Evolutionary conservation across 2,329 filamentous ascomycete species (phyloP).

Genomic region (Macrophomina pseudophaseolina): DNA sequence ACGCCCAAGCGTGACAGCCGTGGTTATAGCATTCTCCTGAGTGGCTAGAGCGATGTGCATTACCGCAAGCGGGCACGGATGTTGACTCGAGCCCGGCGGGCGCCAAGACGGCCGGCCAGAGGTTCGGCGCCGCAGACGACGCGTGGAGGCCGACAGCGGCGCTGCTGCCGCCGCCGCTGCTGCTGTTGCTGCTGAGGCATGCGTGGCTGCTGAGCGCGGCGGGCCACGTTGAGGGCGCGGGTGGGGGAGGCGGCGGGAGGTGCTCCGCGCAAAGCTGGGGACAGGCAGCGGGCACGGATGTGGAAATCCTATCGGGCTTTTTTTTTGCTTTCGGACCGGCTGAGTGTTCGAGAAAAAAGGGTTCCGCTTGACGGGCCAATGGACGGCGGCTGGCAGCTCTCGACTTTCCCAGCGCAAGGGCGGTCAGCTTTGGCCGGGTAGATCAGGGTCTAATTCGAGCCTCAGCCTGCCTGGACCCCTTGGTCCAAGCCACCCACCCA

Average conservation of each 20-base stretch:
- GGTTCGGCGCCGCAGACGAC: background rate
- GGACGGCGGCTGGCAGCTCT: no score
- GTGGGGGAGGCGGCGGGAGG: constrained; percentile 6
- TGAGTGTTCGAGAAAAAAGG: constrained; percentile 22
- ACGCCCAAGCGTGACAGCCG: constrained; percentile 20
- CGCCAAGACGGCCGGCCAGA: constrained; percentile 8
- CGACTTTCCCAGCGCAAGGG: background rate
- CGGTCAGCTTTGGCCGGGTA: constrained; percentile 18
- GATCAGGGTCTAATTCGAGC: constrained; percentile 24
- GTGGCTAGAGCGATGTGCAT: constrained; percentile 21
- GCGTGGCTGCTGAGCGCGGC: background rate
- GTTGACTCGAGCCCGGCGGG: constrained; percentile 10
- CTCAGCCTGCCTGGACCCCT: constrained; percentile 1
- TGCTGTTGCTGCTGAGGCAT: background rate
- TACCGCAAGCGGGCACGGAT: constrained; percentile 18
- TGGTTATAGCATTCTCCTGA: constrained; percentile 21
- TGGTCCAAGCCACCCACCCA: background rate
- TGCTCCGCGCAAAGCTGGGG: constrained; percentile 22
- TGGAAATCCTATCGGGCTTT: constrained; percentile 1
- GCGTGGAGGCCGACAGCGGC: background rate
- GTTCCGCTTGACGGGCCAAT: constrained; percentile 7
- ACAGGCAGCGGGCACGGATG: background rate
- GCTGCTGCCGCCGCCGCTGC: background rate
- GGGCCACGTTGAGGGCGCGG: constrained; percentile 6
- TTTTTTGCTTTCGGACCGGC: constrained; percentile 18